Conservation (phyloP, 192 early-diverging fungal genomes). For the Phycomyces nitens region DNA sequence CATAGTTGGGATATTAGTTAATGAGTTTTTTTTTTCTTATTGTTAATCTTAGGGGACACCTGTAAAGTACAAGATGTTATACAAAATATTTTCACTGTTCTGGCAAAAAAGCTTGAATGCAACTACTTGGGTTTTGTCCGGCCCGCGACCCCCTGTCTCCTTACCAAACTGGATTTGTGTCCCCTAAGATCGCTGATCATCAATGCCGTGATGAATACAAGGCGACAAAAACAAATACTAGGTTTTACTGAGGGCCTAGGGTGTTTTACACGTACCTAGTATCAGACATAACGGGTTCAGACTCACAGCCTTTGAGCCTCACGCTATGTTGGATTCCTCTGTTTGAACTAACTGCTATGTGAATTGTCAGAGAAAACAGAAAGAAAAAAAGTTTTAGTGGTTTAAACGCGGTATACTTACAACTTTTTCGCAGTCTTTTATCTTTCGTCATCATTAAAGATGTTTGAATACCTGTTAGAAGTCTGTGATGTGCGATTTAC, state of each 20-base stretch:
- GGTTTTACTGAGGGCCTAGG: constrained; percentile 16
- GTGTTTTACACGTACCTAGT: constrained; percentile 12
- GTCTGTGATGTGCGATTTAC: background rate
- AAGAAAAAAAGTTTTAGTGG: background rate
- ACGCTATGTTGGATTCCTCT: constrained; percentile 15
- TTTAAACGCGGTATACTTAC: too few relatives aligned
- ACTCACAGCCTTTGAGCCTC: constrained; percentile 6
- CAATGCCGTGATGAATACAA: constrained; percentile 12
- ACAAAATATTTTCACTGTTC: too few relatives aligned
- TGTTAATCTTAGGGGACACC: too few relatives aligned
- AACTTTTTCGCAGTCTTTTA: too few relatives aligned
- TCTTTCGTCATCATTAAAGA: background rate
- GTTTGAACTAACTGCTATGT: constrained; percentile 12
- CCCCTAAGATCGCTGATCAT: too few relatives aligned
- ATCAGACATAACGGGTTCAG: constrained; percentile 12
- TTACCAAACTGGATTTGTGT: too few relatives aligned
- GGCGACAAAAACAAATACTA: constrained; percentile 6
- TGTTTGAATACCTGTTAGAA: background rate
- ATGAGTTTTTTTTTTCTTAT: too few relatives aligned
- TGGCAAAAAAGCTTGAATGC: too few relatives aligned
- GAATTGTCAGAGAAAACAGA: constrained; percentile 14
- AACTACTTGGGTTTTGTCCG: too few relatives aligned
- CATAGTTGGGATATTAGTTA: too few relatives aligned
- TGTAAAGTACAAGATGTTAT: too few relatives aligned
- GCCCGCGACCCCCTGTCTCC: too few relatives aligned